Base-by-base conservation (phyloP, 352 stramenopile species). In the Phytophthora citricola region DNA sequence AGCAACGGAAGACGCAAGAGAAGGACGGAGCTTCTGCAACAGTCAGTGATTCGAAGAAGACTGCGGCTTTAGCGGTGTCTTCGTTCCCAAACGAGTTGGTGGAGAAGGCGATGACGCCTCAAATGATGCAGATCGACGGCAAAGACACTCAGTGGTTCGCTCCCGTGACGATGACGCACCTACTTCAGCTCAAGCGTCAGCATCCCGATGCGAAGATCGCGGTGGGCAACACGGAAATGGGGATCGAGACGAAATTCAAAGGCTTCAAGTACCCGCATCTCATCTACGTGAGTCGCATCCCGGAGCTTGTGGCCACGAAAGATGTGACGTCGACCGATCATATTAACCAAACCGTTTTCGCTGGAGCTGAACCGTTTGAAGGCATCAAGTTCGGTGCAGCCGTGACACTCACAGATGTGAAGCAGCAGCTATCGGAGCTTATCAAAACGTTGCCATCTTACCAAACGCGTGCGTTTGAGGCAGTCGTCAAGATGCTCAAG, bases 141-240 rank as follows among this genome's bases (percentile, higher is more conserved):
- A 74, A 83, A 26, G 66, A 75, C 7, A 73, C 97, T 38, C 92
- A 93, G 7, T 99, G 97, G 97, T 97, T 98, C 58, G 91, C 94
- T 24, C 97, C 97, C 0, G 89, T 89, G 46, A 97, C 92, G 11
- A 75, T 99, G 14, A 47, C 76, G 1, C 90, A 98, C 63, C 63
- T 99, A 41, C 77, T 99, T 2, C 62, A 81, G 34, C 66, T 98
- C 2, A 97, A 98, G 72, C 72, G 78, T 12, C 69, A 92, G 60
- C 83, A 95, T 60, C 81, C 79, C 1, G 69, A 90, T 24, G 81
- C 87, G 5, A 98, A 98, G 75, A 96, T 99, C 69, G 94, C 97
- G 26, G 93, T 98, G 34, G 97, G 97, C 17, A 99, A 99, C 71
- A 98, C 95, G 1, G 95, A 99, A 79, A 97, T 99, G 78, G 95